These are phyloP conservation scores for Debaryomyces udenii DNA, from an alignment of 1,139 yeast species.

Conservation along the genomic window DNA sequence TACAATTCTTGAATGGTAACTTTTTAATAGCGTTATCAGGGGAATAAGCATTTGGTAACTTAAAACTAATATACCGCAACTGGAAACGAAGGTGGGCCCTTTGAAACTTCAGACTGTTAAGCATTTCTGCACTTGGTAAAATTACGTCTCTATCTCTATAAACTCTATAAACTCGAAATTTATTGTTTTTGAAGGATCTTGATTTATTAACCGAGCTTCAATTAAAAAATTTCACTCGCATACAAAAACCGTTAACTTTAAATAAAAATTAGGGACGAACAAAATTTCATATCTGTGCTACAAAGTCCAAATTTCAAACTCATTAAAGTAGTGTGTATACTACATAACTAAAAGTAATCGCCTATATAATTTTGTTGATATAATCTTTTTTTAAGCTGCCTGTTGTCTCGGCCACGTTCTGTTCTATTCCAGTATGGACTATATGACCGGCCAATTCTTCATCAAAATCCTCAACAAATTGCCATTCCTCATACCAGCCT, in stretches of 20 bases:
- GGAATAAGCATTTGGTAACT: slow-evolving; percentile 19
- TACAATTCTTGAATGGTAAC: slow-evolving; percentile 22
- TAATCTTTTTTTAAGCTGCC: slow-evolving; percentile 11
- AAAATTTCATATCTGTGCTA: no score
- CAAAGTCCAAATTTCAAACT: neutral
- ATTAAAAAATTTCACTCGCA: slow-evolving; percentile 1
- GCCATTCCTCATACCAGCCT: slow-evolving; percentile 67
- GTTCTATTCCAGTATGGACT: slow-evolving; percentile 28
- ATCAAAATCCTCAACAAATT: slow-evolving; percentile 66
- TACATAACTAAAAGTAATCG: neutral
- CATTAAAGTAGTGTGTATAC: no score
- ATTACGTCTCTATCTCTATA: no score
- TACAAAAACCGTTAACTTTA: neutral
- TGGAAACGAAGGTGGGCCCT: neutral
- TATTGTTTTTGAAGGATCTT: no score
- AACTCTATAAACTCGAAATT: no score
- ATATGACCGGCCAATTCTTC: slow-evolving; percentile 41
- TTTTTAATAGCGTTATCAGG: slow-evolving; percentile 18
- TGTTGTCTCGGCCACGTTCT: slow-evolving; percentile 15
- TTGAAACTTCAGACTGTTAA: no score
- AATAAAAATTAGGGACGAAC: neutral
- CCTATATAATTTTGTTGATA: slow-evolving; percentile 1
- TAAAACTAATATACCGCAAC: slow-evolving; percentile 9
- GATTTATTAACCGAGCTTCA: slow-evolving; percentile 3
- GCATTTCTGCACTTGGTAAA: no score